phyloP scores from a whole-genome alignment of 768 basidiomycete genomes.

The Hemileccinum impolitum region DNA sequence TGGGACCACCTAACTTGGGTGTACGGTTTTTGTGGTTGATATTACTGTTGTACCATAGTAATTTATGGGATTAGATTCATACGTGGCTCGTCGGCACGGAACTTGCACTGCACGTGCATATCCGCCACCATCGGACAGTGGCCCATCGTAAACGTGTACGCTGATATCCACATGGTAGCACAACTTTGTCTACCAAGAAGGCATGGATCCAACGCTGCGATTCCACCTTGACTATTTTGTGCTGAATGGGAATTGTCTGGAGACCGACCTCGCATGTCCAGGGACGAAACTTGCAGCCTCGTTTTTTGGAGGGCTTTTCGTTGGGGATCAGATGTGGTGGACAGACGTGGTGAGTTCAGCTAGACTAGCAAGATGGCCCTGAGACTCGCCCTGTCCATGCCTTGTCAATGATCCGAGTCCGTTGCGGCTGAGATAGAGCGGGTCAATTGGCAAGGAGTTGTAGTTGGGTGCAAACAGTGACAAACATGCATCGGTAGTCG shows the following conservation, averaged over 20 bases:
- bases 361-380: constrained; percentile 2
- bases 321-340: no score
- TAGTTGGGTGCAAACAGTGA: no score
- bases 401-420: constrained; percentile 9
- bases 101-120: constrained; percentile 3
- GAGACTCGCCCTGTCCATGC: constrained; percentile 4
- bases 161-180: constrained; percentile 1
- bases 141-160: not conserved
- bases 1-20: constrained; percentile 12
- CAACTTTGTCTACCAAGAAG: constrained; percentile 2
- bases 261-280: constrained; percentile 4
- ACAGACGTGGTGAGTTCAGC: not conserved
- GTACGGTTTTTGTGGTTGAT: constrained; percentile 3
- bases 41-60: constrained; percentile 14
- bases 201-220: not conserved
- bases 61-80: not conserved
- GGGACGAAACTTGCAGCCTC: not conserved
- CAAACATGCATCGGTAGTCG: no score
- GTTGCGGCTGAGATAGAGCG: not conserved
- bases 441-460: no score
- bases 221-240: constrained; percentile 3
- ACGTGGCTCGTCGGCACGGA: constrained; percentile 1
- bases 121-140: not conserved
- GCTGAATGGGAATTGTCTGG: not conserved
- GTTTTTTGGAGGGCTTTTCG: no score